A percentile compares a stretch with the other conserved stretches of the same genome.
These are phyloP conservation scores for Sextonia rubra DNA, from an alignment of 164 flowering plant genomes.

Conservation along the genomic window DNA sequence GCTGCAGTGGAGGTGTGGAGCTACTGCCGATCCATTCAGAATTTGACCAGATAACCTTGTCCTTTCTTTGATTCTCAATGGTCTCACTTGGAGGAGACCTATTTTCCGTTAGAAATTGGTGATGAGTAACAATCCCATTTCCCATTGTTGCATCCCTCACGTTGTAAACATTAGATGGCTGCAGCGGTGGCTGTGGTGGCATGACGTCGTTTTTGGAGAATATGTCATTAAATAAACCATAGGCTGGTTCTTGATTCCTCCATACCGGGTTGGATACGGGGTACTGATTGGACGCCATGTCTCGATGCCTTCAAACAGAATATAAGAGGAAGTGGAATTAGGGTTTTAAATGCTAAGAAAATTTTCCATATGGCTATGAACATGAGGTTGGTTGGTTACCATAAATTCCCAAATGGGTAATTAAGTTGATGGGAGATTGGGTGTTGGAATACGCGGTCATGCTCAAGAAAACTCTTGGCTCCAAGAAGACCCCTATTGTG, in stretches of 20 bases:
- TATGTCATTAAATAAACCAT: slow-evolving; percentile 11
- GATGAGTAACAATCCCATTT: slow-evolving; percentile 21
- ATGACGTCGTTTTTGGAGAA: slow-evolving; percentile 2
- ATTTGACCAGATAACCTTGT: neutral
- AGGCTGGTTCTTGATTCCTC: neutral
- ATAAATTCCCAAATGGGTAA: slow-evolving; percentile 17
- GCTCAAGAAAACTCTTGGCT: slow-evolving; percentile 10
- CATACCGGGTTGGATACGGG: neutral
- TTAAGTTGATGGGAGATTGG: slow-evolving; percentile 18
- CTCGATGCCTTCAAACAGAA: slow-evolving; percentile 20
- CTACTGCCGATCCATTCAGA: slow-evolving; percentile 13
- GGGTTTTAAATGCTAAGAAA: neutral
- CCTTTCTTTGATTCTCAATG: slow-evolving; percentile 11
- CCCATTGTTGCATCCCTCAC: slow-evolving; percentile 4
- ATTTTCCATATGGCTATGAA: neutral
- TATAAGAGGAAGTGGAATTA: neutral
- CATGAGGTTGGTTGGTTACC: slow-evolving; percentile 18
- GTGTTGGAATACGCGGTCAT: slow-evolving; percentile 7
- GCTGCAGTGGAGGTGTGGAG: slow-evolving; percentile 14
- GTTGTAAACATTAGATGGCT: slow-evolving; percentile 6
- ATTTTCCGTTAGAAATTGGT: slow-evolving; percentile 32
- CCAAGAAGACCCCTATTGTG: slow-evolving; percentile 14
- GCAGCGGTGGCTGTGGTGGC: neutral
- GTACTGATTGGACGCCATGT: slow-evolving; percentile 20
- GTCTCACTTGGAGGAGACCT: slow-evolving; percentile 31